Percentiles rank a stretch among this genome's conserved stretches.
These are phyloP conservation scores for Parietichytrium sp. DNA, from an alignment of 108 stramenopile species.

Conservation along the genomic window DNA sequence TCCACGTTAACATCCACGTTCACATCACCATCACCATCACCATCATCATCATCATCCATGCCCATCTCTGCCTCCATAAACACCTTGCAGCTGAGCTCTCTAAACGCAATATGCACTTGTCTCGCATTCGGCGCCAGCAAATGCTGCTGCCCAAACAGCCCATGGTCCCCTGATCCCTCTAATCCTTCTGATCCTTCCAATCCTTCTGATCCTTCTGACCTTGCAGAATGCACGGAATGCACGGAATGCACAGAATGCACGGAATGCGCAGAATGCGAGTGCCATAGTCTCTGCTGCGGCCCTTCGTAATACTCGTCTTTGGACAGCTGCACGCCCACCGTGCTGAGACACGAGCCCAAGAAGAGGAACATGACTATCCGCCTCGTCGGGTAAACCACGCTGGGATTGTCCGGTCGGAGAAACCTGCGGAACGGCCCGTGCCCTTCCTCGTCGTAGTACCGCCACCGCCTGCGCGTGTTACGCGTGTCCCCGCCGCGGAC, in stretches of 20 bases:
- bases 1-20: no score
- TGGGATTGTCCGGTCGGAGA: conserved; percentile 3
- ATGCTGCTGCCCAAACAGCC: no score
- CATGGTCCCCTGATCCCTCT: no score
- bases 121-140: no score
- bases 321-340: conserved; percentile 5
- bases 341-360: conserved; percentile 24
- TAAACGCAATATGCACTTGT: conserved; percentile 30
- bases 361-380: background rate
- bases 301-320: conserved; percentile 32
- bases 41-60: no score
- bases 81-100: background rate
- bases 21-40: no score
- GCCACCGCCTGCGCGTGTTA: no score
- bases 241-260: background rate
- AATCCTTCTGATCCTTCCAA: no score
- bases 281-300: conserved; percentile 16
- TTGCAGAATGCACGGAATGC: no score
- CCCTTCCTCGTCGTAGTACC: conserved; percentile 31
- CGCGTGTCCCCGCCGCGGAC: no score
- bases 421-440: background rate
- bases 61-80: no score
- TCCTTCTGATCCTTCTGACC: no score
- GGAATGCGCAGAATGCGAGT: background rate
- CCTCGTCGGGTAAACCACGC: background rate